phyloP scores from a whole-genome alignment of 2,329 filamentous ascomycete species.

The Apiospora marii region DNA sequence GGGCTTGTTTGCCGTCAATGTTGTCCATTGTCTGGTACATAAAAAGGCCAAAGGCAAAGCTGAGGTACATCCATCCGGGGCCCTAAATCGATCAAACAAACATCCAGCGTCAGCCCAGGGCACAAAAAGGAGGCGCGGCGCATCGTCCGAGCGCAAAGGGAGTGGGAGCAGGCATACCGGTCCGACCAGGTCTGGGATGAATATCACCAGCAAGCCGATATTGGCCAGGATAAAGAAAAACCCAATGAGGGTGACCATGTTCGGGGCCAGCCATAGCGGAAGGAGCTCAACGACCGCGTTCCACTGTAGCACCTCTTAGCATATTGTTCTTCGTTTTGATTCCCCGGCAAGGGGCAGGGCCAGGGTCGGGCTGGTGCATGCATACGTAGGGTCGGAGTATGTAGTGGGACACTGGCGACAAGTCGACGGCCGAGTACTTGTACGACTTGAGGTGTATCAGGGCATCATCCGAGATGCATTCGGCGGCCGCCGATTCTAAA shows the following conservation, averaged over 20 bases:
- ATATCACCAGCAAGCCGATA: conserved; percentile 75
- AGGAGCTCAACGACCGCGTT: conserved; percentile 92
- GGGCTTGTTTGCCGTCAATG: conserved; percentile 96
- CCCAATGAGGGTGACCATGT: conserved; percentile 94
- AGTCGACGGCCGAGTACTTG: conserved; percentile 97
- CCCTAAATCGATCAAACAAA: conserved; percentile 57
- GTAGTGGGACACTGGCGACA: conserved; percentile 91
- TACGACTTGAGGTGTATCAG: conserved; percentile 92
- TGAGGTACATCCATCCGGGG: conserved; percentile 92
- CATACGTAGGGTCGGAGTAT: conserved; percentile 94
- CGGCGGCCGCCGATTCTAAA: conserved; percentile 64
- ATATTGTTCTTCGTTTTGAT: conserved; percentile 25
- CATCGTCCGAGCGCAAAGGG: not conserved
- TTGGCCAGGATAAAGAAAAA: conserved; percentile 95
- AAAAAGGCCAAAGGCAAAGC: conserved; percentile 94
- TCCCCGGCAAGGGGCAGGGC: conserved; percentile 17
- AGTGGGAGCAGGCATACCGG: conserved; percentile 66
- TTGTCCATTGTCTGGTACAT: conserved; percentile 99
- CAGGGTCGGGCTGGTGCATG: conserved; percentile 45
- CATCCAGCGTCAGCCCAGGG: conserved; percentile 27
- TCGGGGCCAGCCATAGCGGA: conserved; percentile 95
- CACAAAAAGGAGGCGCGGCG: not conserved
- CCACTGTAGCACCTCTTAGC: conserved; percentile 70
- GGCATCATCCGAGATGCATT: conserved; percentile 88
- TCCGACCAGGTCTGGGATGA: conserved; percentile 89